Conservation (phyloP, 169 alveolate genomes). For the Condylostoma magnum region DNA sequence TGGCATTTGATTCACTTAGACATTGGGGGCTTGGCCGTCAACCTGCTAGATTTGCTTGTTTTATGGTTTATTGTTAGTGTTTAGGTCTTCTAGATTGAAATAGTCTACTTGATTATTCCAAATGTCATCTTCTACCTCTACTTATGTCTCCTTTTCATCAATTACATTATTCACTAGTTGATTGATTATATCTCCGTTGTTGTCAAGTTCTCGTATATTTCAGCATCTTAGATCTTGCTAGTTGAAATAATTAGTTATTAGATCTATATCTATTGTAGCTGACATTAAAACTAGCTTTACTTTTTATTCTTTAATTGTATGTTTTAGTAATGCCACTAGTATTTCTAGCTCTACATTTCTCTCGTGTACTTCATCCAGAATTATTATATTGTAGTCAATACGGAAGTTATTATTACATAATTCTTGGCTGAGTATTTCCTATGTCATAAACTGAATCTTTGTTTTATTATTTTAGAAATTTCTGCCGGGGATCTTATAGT, state of each 20-base stretch:
- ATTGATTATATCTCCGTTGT: neutral
- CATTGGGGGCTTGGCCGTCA: too few relatives aligned
- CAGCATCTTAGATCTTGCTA: constrained; percentile 23
- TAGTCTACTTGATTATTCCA: too few relatives aligned
- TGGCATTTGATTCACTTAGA: too few relatives aligned
- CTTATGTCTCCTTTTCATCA: constrained; percentile 21
- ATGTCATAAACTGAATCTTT: constrained; percentile 72
- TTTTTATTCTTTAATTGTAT: constrained; percentile 34
- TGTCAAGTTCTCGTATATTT: constrained; percentile 1
- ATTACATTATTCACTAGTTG: constrained; percentile 27
- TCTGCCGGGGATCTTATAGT: constrained; percentile 77
- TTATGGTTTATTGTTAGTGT: constrained; percentile 50
- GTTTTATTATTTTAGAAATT: constrained; percentile 37
- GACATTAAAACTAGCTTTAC: constrained; percentile 81
- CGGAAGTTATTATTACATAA: constrained; percentile 61
- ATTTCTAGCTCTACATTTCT: constrained; percentile 81
- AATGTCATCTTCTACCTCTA: constrained; percentile 31
- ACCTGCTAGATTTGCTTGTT: too few relatives aligned
- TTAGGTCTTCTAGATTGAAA: constrained; percentile 51
- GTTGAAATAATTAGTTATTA: constrained; percentile 67
- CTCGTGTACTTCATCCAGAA: constrained; percentile 88
- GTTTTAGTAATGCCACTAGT: constrained; percentile 69
- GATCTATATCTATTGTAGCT: constrained; percentile 73
- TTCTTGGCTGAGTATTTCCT: constrained; percentile 80
- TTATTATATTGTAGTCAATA: constrained; percentile 57